These are phyloP conservation scores for Tilletia walkeri DNA, from an alignment of 1,284 basidiomycete genomes.

Conservation along the genomic window DNA sequence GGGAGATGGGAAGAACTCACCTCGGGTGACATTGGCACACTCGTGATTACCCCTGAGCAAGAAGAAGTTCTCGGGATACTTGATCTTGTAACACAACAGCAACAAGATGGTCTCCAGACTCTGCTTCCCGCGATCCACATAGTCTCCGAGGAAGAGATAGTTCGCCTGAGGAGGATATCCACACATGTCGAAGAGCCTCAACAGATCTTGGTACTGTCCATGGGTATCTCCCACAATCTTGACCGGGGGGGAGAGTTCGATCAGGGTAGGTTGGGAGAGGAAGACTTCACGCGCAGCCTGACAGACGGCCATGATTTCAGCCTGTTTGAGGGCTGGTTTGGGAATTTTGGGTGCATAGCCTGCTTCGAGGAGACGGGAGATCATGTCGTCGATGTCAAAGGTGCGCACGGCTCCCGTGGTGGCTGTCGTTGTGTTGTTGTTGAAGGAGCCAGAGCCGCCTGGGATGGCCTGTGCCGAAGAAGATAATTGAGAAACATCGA, in stretches of 20 bases:
- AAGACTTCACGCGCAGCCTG: conserved; percentile 96
- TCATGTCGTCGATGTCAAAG: conserved; percentile 98
- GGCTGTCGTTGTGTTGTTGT: neutral
- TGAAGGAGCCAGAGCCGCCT: neutral
- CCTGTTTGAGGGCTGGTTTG: conserved; percentile 94
- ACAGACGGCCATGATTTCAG: conserved; percentile 92
- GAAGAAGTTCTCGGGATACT: conserved; percentile 99
- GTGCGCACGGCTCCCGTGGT: conserved; percentile 53
- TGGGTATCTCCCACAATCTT: conserved; percentile 99
- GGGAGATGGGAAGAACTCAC: conserved; percentile 59
- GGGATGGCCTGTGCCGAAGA: neutral
- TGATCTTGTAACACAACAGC: conserved; percentile 90
- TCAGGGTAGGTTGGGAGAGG: conserved; percentile 91
- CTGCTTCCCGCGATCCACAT: conserved; percentile 98
- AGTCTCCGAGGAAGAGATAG: conserved; percentile 97
- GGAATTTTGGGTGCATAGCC: conserved; percentile 97
- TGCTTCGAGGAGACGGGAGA: conserved; percentile 88
- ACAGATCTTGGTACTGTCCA: conserved; percentile 96
- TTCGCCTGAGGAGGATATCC: conserved; percentile 96
- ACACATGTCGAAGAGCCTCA: conserved; percentile 98
- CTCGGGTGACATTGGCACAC: conserved; percentile 97
- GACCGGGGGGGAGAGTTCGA: conserved; percentile 95
- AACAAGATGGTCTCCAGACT: conserved; percentile 96
- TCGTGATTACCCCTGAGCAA: conserved; percentile 96
- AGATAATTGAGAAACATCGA: neutral